These are phyloP conservation scores for Phlegmacium glaucopus DNA, from an alignment of 768 basidiomycete genomes.

Conservation along the genomic window DNA sequence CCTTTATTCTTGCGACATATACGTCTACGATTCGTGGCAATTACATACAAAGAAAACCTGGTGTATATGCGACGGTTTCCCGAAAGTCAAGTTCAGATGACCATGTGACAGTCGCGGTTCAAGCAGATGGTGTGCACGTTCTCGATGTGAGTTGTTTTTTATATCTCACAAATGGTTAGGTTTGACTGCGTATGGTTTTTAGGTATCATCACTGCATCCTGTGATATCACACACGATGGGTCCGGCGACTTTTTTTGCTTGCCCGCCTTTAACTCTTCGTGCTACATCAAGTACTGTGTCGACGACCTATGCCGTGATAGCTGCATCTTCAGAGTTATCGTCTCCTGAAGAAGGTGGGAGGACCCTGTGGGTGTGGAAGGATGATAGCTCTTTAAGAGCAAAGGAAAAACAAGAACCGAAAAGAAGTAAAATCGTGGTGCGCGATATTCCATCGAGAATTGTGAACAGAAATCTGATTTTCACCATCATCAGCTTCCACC, in stretches of 20 bases:
- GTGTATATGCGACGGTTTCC: conserved; percentile 17
- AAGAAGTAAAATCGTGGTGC: conserved; percentile 33
- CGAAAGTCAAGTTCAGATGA: conserved; percentile 37
- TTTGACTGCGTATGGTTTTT: not conserved
- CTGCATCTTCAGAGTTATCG: conserved; percentile 41
- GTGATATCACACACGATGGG: conserved; percentile 68
- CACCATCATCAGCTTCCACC: conserved; percentile 15
- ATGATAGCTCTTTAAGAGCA: conserved; percentile 32
- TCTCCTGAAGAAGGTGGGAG: conserved; percentile 37
- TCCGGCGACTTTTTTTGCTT: conserved; percentile 59
- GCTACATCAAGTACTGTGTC: conserved; percentile 34
- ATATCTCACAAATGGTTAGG: conserved; percentile 1
- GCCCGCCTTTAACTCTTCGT: conserved; percentile 48
- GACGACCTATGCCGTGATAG: conserved; percentile 55
- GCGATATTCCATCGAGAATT: conserved; percentile 18
- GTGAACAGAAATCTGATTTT: not conserved
- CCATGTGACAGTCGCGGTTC: conserved; percentile 63
- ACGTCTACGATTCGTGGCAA: conserved; percentile 19
- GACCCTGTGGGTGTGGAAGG: conserved; percentile 62
- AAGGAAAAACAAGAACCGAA: conserved; percentile 17
- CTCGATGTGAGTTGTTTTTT: conserved; percentile 52
- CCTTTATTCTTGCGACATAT: conserved; percentile 37
- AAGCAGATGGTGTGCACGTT: conserved; percentile 74
- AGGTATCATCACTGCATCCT: conserved; percentile 65
- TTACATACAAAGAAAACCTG: conserved; percentile 23